Conservation (phyloP, 2,329 filamentous ascomycete genomes). For the Botrytis fragariae region DNA sequence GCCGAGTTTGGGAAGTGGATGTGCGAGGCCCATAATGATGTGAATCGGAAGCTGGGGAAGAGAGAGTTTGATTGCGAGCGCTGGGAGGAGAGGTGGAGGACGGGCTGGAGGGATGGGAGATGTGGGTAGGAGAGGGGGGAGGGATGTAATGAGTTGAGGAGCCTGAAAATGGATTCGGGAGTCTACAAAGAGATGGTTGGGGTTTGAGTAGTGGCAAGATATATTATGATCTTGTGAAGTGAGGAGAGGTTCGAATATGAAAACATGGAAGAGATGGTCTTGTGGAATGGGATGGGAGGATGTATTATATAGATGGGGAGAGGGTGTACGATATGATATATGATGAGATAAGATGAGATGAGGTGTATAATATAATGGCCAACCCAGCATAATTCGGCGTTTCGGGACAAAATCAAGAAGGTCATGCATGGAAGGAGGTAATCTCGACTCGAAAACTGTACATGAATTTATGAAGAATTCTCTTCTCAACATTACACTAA, state of each 20-base stretch:
- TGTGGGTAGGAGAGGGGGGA: slow-evolving; percentile 47
- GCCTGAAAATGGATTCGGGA: neutral
- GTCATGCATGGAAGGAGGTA: neutral
- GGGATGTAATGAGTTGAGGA: neutral
- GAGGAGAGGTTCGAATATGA: neutral
- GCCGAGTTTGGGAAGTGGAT: slow-evolving; percentile 79
- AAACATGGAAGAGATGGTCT: neutral
- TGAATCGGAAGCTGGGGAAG: slow-evolving; percentile 90
- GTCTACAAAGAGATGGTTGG: too few relatives aligned
- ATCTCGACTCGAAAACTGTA: slow-evolving; percentile 1
- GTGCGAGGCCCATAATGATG: slow-evolving; percentile 82
- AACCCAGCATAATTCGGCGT: slow-evolving; percentile 1
- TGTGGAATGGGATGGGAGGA: too few relatives aligned
- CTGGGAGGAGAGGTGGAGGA: slow-evolving; percentile 95
- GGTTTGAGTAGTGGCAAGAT: neutral
- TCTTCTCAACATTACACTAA: neutral
- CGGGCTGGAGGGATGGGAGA: slow-evolving; percentile 73
- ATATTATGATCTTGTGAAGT: neutral
- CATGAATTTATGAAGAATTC: neutral
- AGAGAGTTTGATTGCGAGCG: slow-evolving; percentile 79
- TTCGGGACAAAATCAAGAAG: neutral
- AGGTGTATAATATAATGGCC: neutral
- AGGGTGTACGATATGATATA: neutral
- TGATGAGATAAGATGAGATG: neutral
- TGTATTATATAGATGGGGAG: neutral